These are phyloP conservation scores for Tetrahymena elliotti DNA, from an alignment of 73 alveolate genomes.

Conservation along the genomic window DNA sequence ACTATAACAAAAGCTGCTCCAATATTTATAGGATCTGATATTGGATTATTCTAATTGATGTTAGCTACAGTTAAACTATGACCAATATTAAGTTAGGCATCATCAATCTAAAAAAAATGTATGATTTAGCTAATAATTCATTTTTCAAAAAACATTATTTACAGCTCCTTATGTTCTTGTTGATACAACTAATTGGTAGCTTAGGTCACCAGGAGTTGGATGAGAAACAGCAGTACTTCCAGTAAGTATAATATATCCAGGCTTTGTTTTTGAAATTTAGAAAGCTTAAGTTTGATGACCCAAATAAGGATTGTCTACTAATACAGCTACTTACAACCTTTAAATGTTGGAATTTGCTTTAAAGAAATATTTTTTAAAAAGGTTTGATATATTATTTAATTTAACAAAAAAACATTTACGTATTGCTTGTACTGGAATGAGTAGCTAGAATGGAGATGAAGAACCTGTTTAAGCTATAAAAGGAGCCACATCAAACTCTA, in stretches of 20 bases:
- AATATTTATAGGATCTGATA: neutral
- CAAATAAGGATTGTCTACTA: neutral
- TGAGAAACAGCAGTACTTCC: neutral
- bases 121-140: neutral
- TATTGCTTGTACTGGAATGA: neutral
- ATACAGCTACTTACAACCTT: neutral
- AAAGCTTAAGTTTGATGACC: neutral
- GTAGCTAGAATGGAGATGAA: neutral
- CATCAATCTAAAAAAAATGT: neutral
- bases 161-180: neutral
- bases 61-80: neutral
- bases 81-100: neutral
- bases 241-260: neutral
- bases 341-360: neutral
- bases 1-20: neutral
- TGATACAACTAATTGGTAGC: neutral
- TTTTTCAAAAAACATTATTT: neutral
- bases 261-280: neutral
- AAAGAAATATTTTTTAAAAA: no score
- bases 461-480: neutral
- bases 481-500: neutral
- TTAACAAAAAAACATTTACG: neutral
- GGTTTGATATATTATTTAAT: no score
- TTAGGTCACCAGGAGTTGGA: neutral
- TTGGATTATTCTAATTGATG: neutral